These are phyloP conservation scores for Celoporthe dispersa DNA, from an alignment of 2,329 filamentous ascomycete genomes.

Conservation along the genomic window DNA sequence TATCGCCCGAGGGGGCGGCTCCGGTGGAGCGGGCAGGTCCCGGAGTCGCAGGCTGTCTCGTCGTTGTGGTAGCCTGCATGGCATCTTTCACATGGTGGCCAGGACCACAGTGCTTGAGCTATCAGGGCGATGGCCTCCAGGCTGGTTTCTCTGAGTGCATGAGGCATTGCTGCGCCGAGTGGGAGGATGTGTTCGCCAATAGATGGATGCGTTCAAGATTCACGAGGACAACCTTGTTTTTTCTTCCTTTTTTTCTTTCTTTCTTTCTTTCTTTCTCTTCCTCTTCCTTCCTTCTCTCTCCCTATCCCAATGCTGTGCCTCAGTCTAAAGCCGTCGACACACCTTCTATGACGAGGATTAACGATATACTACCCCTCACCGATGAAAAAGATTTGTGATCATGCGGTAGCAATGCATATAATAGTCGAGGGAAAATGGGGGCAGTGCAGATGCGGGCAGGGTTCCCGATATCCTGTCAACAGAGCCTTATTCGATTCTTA, in stretches of 20 bases:
- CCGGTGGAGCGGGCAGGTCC: neutral
- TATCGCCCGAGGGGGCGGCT: neutral
- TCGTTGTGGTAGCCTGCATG: neutral
- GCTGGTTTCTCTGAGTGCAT: neutral
- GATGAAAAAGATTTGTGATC: neutral
- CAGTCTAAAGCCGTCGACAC: too few species aligned
- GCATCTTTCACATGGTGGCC: neutral
- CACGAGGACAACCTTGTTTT: too few species aligned
- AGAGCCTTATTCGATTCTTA: neutral
- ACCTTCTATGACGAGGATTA: too few species aligned
- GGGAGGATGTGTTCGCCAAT: neutral
- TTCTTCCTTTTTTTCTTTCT: too few species aligned
- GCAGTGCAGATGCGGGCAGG: neutral
- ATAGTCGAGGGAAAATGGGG: neutral
- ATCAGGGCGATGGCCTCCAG: neutral
- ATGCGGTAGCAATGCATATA: neutral
- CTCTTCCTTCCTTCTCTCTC: too few species aligned
- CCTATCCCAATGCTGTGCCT: too few species aligned
- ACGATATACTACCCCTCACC: neutral
- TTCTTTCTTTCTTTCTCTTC: too few species aligned
- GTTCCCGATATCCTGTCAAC: neutral
- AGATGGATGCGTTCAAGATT: neutral
- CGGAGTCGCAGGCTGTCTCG: neutral
- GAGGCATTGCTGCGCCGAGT: neutral
- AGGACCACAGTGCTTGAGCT: neutral